Evolutionary conservation across 2,329 filamentous ascomycete species (phyloP), one percentile per base, ranked within the genome.

Genomic region (Cercospora sp.): DNA sequence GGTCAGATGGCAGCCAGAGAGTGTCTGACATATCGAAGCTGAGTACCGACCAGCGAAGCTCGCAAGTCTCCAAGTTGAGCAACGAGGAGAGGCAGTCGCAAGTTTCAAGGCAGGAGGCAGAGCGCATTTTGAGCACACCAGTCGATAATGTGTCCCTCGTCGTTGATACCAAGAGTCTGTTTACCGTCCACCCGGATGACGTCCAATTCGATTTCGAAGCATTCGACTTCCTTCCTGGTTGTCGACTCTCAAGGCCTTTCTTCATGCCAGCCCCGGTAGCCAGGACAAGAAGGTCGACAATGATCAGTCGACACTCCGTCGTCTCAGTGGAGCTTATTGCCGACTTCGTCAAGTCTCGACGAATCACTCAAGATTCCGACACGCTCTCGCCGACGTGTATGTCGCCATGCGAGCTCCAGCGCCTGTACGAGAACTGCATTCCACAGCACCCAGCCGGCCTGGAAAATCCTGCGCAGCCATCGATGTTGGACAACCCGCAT

Each of bases 381-480:
- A 64, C 61, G 36, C 51, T 64, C n/a, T 64, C 61, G 31, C 61
- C 61, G 36, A 64, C 61, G n/a, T 64, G 61, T 13, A 39, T 57
- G 28, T 57, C 61, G 20, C 30, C 60, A 33, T 28, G 3, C 18
- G 61, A 63, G 45, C 61, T 63, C n/a, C 61, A 63, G 18, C 61
- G 51, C 5, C 48, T 64, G 13, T 64, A 57, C 31, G 61, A 39
- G 23, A 33, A 42, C 5, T 58, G 61, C 26, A 58, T 64, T 31
- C 61, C 61, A 42, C 61, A 64, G 48, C 61, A 57, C 36, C 48
- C 48, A 16, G 28, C 48, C 3, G 48, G 28, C 5, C 30, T 26
- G 30, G 61, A 57, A 2, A 18, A 57, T n/a, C 12, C 18, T 36
- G 61, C 10, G 9, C 28, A 64, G 30, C 13, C 45, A 18, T 36